phyloP scores from a whole-genome alignment of 495 filamentous ascomycete species.

The Trichoderma asperelloides region DNA sequence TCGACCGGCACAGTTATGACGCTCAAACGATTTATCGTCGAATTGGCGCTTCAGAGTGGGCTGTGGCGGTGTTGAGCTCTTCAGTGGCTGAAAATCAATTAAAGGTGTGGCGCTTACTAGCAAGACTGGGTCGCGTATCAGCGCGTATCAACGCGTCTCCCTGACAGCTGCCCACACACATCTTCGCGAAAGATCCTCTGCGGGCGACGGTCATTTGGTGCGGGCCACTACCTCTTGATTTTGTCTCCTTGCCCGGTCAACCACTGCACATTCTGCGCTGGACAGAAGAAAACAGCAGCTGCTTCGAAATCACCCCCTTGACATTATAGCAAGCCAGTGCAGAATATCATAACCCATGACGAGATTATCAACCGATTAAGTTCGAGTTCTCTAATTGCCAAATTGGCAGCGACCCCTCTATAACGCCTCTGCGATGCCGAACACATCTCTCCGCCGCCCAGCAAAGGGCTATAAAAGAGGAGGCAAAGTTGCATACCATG shows the following conservation, averaged over 20 bases:
- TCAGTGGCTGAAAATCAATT: constrained; percentile 6
- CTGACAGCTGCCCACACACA: neutral
- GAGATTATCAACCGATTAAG: neutral
- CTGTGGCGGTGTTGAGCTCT: neutral
- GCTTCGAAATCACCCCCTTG: neutral
- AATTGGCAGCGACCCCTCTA: neutral
- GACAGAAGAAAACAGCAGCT: neutral
- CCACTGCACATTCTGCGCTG: neutral
- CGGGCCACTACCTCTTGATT: neutral
- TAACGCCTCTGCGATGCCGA: constrained; percentile 28
- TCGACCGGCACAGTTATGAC: neutral
- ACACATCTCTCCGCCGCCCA: constrained; percentile 37
- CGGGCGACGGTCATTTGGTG: neutral
- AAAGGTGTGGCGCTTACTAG: constrained; percentile 6
- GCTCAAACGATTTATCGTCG: neutral
- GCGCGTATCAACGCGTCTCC: constrained; percentile 4
- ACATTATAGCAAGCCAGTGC: neutral
- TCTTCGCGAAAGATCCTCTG: neutral
- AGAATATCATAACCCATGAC: neutral
- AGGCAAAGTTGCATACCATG: constrained; percentile 47
- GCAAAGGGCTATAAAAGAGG: constrained; percentile 46
- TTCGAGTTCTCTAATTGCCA: neutral
- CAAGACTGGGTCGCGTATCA: neutral
- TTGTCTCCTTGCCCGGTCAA: neutral
- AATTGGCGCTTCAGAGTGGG: neutral